A percentile compares a stretch with the other conserved stretches of the same genome.
Conservation (phyloP, 345 rosid genomes). For the Citrus trifoliata region DNA sequence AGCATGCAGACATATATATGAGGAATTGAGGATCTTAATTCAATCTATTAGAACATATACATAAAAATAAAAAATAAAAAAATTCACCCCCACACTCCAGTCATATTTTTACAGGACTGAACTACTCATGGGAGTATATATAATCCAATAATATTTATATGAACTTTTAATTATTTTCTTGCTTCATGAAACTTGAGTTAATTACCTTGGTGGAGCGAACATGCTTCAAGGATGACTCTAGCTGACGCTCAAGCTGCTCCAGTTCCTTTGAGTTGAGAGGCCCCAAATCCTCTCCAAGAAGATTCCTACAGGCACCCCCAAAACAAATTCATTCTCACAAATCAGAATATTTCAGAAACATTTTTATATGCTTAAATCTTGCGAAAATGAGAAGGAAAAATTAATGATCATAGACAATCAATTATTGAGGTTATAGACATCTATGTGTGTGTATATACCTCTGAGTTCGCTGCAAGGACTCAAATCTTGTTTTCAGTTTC, state of each 20-base stretch:
- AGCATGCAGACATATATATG: no score
- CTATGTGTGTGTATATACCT: slow-evolving; percentile 36
- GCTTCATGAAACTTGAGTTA: neutral
- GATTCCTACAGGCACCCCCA: slow-evolving; percentile 47
- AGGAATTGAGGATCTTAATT: no score
- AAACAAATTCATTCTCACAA: neutral
- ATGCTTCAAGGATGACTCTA: slow-evolving; percentile 78
- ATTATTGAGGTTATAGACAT: neutral
- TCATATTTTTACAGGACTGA: no score
- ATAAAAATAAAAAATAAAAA: no score
- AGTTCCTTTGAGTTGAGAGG: slow-evolving; percentile 87
- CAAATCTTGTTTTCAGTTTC: slow-evolving; percentile 74
- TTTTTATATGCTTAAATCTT: no score
- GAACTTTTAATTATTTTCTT: neutral
- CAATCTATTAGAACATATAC: no score
- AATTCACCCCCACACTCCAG: no score
- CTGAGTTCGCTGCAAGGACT: slow-evolving; percentile 78
- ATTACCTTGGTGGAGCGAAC: slow-evolving; percentile 87
- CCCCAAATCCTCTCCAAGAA: slow-evolving; percentile 95
- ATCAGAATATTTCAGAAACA: neutral
- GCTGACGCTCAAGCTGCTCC: slow-evolving; percentile 94
- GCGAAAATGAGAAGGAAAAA: neutral
- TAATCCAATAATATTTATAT: neutral
- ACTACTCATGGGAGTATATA: neutral
- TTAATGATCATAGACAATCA: neutral